Percentiles rank a stretch among this genome's conserved stretches.
Conservation (phyloP, 2,329 filamentous ascomycete genomes). For the Truncatella angustata region DNA sequence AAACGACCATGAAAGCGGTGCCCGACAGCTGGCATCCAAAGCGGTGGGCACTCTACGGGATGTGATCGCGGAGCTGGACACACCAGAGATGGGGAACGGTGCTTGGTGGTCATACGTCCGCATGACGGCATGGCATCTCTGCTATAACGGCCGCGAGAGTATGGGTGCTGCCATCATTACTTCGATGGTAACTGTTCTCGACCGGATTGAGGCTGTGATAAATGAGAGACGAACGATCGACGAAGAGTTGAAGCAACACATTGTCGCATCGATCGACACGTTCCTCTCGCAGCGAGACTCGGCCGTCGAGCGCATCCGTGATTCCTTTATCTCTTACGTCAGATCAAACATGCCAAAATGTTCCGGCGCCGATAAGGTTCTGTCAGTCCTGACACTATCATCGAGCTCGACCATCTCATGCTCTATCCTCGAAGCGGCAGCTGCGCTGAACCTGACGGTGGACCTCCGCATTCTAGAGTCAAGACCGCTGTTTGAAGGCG, state of each 20-base stretch:
- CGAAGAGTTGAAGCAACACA: constrained; percentile 21
- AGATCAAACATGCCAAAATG: constrained; percentile 14
- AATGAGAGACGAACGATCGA: constrained; percentile 19
- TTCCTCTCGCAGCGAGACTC: constrained; percentile 15
- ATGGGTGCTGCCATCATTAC: constrained; percentile 62
- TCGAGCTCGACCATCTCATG: constrained; percentile 59
- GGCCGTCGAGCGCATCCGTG: constrained; percentile 27
- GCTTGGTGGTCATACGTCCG: constrained; percentile 57
- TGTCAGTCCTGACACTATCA: constrained; percentile 60
- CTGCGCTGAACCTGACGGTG: constrained; percentile 34
- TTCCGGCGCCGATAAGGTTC: constrained; percentile 13
- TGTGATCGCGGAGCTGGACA: constrained; percentile 36
- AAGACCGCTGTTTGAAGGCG: constrained; percentile 64
- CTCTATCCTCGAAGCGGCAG: constrained; percentile 43
- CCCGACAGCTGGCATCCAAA: constrained; percentile 54
- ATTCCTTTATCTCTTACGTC: constrained; percentile 34
- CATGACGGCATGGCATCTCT: constrained; percentile 61
- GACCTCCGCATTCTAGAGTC: constrained; percentile 65
- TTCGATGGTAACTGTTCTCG: constrained; percentile 45
- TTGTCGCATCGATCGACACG: constrained; percentile 23
- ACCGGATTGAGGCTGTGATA: constrained; percentile 30
- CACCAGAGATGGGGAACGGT: constrained; percentile 25
- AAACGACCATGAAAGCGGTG: constrained; percentile 57
- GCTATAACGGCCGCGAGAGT: constrained; percentile 63
- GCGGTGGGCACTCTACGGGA: constrained; percentile 50